These are phyloP conservation scores for Candida sp. DNA, from an alignment of 1,139 yeast genomes.

Conservation along the genomic window DNA sequence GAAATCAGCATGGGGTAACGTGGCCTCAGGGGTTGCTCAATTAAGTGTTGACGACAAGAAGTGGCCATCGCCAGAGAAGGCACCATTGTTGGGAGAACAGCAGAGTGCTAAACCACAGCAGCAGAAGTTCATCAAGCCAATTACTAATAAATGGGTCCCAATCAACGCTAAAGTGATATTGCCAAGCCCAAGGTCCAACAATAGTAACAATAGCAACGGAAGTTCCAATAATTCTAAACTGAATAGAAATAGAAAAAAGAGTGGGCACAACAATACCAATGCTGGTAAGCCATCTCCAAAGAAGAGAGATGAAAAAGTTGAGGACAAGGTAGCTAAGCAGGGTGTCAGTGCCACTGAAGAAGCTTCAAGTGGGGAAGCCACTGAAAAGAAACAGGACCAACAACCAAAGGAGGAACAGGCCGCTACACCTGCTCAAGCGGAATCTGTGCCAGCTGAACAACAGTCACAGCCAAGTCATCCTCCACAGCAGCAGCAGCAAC, in stretches of 20 bases:
- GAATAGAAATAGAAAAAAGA: conserved; percentile 39
- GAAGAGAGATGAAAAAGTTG: conserved; percentile 10
- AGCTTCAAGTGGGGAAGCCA: background rate
- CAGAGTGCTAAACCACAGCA: conserved; percentile 27
- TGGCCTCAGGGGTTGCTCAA: conserved; percentile 18
- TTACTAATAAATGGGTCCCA: conserved; percentile 91
- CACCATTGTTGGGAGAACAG: conserved; percentile 18
- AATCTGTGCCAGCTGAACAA: background rate
- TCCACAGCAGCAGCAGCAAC: conserved; percentile 12
- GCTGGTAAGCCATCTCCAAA: conserved; percentile 7
- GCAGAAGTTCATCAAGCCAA: conserved; percentile 57
- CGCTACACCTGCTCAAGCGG: background rate
- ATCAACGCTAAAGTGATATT: conserved; percentile 73
- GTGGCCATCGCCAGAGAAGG: conserved; percentile 64
- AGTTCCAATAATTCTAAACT: conserved; percentile 27
- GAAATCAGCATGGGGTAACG: conserved; percentile 70
- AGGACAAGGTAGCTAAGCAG: background rate
- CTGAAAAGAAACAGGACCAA: conserved; percentile 1
- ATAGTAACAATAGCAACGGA: conserved; percentile 19
- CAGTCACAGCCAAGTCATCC: conserved; percentile 19
- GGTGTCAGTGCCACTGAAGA: background rate
- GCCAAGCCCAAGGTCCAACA: conserved; percentile 30
- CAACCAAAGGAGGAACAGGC: conserved; percentile 1
- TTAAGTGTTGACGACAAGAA: conserved; percentile 47
- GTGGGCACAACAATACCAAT: conserved; percentile 19